Evolutionary conservation across 2,329 filamentous ascomycete genomes (phyloP), one percentile per base, ranked within the genome.

Genomic region (Elsinoe perseae): DNA sequence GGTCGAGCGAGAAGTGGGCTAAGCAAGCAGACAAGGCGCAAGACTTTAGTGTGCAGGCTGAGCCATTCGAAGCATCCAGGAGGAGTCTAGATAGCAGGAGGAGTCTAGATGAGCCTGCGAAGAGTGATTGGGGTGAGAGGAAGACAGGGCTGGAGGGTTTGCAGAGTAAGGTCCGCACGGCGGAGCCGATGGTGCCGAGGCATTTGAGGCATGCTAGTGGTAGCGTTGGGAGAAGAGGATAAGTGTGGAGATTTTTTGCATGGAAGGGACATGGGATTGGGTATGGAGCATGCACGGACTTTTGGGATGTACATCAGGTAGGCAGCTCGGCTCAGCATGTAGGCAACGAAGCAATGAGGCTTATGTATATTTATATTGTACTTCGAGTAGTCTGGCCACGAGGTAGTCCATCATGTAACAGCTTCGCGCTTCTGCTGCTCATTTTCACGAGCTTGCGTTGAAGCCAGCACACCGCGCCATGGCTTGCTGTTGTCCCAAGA

Each of bases 191-290:
- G 40, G 42, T 42, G 30, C 53, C 28, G n/a, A 56, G 53, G 20
- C 53, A 56, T 48, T 28, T 56, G 27, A 44, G 53, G 27, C 53
- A 56, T 48, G 53, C 53, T 28, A 56, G 53, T 48, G 53, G 53
- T 12, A 56, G 18, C 18, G 23, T 56, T 28, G 53, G 52, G 23
- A 54, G 25, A 25, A 42, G 48, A 18, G 20, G n/a, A n/a, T n/a
- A n/a, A n/a, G n/a, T n/a, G 25, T 23, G 28, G 27, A 27, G 23
- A 6, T 32, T 50, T 23, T 18, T 44, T 12, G 2, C 20, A 44
- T 5, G 12, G 32, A 14, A 43, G 40, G 18, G n/a, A n/a, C n/a
- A 43, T 8, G 16, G 16, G 40, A 43, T 8, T 6, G 9, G n/a
- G 4, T 43, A 14, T 36, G 12, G 32, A n/a, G n/a, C n/a, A n/a